Evolutionary conservation across 768 basidiomycete species (phyloP).

Genomic region (Termitomyces sp.): DNA sequence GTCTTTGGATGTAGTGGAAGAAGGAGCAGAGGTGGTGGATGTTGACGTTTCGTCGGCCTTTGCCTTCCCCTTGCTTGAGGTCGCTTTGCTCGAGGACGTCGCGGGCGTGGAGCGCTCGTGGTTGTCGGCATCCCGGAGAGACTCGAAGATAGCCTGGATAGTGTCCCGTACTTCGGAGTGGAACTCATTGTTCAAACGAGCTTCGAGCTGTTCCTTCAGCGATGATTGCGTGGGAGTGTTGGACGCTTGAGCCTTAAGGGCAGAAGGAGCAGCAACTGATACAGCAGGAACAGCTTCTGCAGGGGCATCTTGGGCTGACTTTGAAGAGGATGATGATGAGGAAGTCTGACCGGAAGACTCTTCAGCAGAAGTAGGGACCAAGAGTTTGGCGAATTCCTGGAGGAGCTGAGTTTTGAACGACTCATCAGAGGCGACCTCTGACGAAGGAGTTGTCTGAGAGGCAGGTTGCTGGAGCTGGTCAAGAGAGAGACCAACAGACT

Average conservation of each 20-base stretch:
- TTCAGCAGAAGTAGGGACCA: neutral
- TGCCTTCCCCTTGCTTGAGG: conserved; percentile 34
- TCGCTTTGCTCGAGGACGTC: neutral
- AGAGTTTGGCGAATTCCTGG: conserved; percentile 1
- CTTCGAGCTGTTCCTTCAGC: conserved; percentile 28
- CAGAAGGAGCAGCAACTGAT: neutral
- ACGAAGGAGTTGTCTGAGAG: neutral
- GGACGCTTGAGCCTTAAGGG: neutral
- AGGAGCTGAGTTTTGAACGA: neutral
- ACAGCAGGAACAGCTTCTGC: neutral
- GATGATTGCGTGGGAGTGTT: conserved; percentile 2
- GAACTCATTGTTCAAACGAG: conserved; percentile 26
- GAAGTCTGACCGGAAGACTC: neutral
- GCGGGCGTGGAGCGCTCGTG: neutral
- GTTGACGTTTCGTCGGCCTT: conserved; percentile 20
- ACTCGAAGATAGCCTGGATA: conserved; percentile 35
- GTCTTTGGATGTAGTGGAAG: conserved; percentile 24
- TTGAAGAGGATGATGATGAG: neutral
- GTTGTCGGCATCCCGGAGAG: conserved; percentile 22
- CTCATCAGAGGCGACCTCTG: neutral
- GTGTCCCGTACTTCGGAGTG: conserved; percentile 35
- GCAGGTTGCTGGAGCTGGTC: neutral
- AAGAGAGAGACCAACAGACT: neutral
- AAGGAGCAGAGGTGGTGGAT: conserved; percentile 5
- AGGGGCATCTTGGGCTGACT: neutral